phyloP scores from a whole-genome alignment of 1,284 basidiomycete species.

The Singerocomus rubriflavus region DNA sequence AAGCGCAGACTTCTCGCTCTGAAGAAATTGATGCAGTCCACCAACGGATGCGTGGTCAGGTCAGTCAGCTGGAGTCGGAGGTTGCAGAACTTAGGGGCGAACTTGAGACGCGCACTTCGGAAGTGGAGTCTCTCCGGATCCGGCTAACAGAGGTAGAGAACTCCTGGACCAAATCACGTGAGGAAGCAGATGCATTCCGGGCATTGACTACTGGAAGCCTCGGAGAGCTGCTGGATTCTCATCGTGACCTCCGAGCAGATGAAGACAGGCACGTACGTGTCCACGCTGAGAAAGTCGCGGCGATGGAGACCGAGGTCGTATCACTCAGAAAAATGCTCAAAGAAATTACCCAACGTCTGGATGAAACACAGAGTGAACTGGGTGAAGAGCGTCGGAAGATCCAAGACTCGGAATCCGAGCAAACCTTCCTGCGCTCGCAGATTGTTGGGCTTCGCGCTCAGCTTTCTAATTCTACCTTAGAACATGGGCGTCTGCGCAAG shows the following conservation, averaged over 20 bases:
- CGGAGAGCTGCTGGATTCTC: constrained; percentile 81
- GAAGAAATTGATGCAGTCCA: constrained; percentile 81
- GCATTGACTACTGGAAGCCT: constrained; percentile 81
- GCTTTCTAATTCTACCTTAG: constrained; percentile 68
- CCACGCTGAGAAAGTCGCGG: constrained; percentile 78
- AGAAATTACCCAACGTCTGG: constrained; percentile 70
- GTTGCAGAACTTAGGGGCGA: constrained; percentile 76
- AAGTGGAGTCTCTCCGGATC: constrained; percentile 66
- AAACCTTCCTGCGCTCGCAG: constrained; percentile 72
- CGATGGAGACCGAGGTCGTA: constrained; percentile 73
- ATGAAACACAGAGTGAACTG: constrained; percentile 69
- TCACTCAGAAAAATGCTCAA: constrained; percentile 76
- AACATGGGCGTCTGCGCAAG: constrained; percentile 70
- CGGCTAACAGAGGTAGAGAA: constrained; percentile 77
- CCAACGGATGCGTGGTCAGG: constrained; percentile 63
- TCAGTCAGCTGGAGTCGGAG: constrained; percentile 68
- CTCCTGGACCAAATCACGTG: constrained; percentile 83
- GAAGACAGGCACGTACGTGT: constrained; percentile 72
- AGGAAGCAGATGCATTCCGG: constrained; percentile 85
- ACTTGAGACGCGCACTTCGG: constrained; percentile 67
- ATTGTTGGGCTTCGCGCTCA: constrained; percentile 77
- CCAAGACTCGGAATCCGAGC: constrained; percentile 68
- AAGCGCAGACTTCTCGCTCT: constrained; percentile 73
- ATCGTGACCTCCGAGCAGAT: constrained; percentile 76
- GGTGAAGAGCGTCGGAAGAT: constrained; percentile 66